A percentile compares a stretch with the other conserved stretches of the same genome.
These are phyloP conservation scores for Wallemia mellicola DNA, from an alignment of 1,284 basidiomycete species.

Conservation along the genomic window DNA sequence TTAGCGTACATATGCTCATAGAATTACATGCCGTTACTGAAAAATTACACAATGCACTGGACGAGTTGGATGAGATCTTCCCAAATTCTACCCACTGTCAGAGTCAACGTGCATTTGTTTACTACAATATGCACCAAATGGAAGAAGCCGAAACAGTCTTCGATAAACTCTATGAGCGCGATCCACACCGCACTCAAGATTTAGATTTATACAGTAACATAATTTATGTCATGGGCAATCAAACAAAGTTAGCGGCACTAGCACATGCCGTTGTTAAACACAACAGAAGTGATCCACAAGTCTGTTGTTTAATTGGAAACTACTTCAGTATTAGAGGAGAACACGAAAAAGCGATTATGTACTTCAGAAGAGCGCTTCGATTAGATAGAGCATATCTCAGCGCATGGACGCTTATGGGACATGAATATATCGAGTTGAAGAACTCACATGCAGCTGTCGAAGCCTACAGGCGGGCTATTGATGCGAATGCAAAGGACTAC, in stretches of 20 bases:
- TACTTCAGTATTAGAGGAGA: slow-evolving; percentile 79
- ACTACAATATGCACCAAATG: slow-evolving; percentile 73
- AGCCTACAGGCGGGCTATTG: slow-evolving; percentile 79
- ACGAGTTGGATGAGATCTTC: slow-evolving; percentile 49
- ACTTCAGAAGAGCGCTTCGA: slow-evolving; percentile 75
- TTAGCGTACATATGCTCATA: slow-evolving; percentile 63
- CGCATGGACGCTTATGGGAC: slow-evolving; percentile 98
- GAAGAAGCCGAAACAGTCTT: slow-evolving; percentile 53
- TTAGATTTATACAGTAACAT: slow-evolving; percentile 94
- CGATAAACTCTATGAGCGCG: slow-evolving; percentile 41
- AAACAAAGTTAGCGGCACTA: slow-evolving; percentile 58
- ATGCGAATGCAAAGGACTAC: slow-evolving; percentile 87
- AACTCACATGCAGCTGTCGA: slow-evolving; percentile 97
- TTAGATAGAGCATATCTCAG: slow-evolving; percentile 79
- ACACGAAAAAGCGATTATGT: slow-evolving; percentile 83
- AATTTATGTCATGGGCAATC: slow-evolving; percentile 74
- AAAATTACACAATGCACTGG: slow-evolving; percentile 37
- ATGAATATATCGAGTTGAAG: slow-evolving; percentile 95
- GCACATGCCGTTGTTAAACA: slow-evolving; percentile 68
- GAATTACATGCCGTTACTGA: slow-evolving; percentile 68
- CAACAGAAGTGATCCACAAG: slow-evolving; percentile 71
- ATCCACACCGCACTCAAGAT: slow-evolving; percentile 76
- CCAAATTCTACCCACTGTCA: slow-evolving; percentile 59
- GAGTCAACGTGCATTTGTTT: slow-evolving; percentile 51
- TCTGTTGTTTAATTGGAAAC: slow-evolving; percentile 84